Base-by-base conservation (phyloP, 441 rosid genomes). In the Geranium incanum region DNA sequence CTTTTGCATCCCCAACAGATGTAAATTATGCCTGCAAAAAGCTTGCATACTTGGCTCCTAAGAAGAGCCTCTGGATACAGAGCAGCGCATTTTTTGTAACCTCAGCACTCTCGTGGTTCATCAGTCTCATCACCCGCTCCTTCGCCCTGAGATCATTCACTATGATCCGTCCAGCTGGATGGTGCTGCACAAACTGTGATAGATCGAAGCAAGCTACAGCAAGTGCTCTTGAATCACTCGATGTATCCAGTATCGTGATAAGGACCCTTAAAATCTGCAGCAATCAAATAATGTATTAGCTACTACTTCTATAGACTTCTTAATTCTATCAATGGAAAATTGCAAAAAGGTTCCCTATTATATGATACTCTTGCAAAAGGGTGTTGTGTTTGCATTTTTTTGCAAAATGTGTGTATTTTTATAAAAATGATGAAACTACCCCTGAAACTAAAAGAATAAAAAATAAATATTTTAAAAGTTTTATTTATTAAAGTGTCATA, bases 21-120 rank as follows among this genome's bases (percentile, higher is more conserved):
- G 0, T 13, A 39, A 72, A 37, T 86, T 81, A 94, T 23, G 70
- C 92, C 88, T 94, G 97, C 86, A 92, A 84, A 82, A 94, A 92
- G 89, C 97, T 90, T 2, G 97, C 97, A 59, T 92, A 94, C 82
- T 94, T 94, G 68, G 97, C 94, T 4, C 97, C 98, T 0, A 95
- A 78, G 85, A 95, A 92, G 72, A 95, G 99, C 92, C 98, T 92
- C 75, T 95, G 99, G 71, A 89, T 84, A 71, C 97, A 90, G 74
- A 92, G 88, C 3, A 92, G 79, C 28, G 97, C 91, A 62, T 88
- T 90, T 81, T 90, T 94, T n/a, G 97, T 92, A 4, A 95, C 99
- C 82, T 95, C 98, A 0, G 88, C 83, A 39, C 86, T 95, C 74
- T 95, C 97, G 6, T 92, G 95, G 84, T 86, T 92, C 96, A 95